Percentiles rank a stretch among this genome's conserved stretches.
Evolutionary conservation across 257 asterid species (phyloP).

Genomic region (Fraxinus anomala): DNA sequence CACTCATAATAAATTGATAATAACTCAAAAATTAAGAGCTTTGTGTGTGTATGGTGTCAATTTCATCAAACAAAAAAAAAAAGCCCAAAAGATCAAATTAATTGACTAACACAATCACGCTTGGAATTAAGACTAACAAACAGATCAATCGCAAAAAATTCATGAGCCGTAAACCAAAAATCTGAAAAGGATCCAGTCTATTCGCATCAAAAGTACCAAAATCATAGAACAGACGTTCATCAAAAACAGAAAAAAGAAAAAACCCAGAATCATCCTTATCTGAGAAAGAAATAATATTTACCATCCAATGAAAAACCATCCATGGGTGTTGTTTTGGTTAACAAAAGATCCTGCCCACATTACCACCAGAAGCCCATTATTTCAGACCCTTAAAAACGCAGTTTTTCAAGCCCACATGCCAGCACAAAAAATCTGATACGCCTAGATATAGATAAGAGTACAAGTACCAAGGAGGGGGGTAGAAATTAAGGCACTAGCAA

Average conservation of each 20-base stretch:
- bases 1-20: background rate
- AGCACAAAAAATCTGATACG: conserved; percentile 22
- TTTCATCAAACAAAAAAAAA: background rate
- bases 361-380: conserved; percentile 35
- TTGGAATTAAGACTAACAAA: background rate
- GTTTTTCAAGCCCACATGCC: conserved; percentile 25
- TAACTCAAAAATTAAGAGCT: background rate
- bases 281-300: conserved; percentile 13
- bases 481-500: conserved; percentile 23
- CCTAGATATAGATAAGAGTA: conserved; percentile 8
- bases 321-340: conserved; percentile 26
- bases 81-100: background rate
- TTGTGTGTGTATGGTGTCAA: background rate
- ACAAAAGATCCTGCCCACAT: conserved; percentile 31
- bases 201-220: background rate
- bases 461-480: conserved; percentile 43
- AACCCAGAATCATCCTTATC: background rate
- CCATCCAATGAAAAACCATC: conserved; percentile 41
- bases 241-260: conserved; percentile 16
- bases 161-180: background rate
- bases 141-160: background rate
- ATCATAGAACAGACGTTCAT: background rate
- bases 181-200: background rate
- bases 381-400: conserved; percentile 29
- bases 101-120: background rate